A percentile compares a stretch with the other conserved stretches of the same genome.
These are phyloP conservation scores for Coemansia asiatica DNA, from an alignment of 192 early-diverging fungal species.

Conservation along the genomic window DNA sequence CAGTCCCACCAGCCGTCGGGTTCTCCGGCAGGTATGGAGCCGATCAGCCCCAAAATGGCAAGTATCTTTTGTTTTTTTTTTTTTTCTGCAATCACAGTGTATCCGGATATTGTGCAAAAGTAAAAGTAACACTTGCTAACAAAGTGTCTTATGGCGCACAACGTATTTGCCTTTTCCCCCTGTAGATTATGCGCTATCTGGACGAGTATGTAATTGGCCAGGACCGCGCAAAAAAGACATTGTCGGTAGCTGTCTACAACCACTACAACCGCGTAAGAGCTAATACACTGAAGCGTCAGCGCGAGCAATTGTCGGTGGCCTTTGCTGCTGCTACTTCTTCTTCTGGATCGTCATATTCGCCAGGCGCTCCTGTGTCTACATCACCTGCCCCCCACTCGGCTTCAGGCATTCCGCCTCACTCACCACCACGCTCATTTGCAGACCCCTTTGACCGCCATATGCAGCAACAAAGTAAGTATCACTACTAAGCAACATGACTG, in stretches of 20 bases:
- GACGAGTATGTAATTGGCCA: conserved; percentile 89
- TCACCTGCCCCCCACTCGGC: background rate
- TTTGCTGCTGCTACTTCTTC: conserved; percentile 30
- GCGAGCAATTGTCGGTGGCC: conserved; percentile 46
- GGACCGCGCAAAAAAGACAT: conserved; percentile 75
- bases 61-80: background rate
- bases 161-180: no score
- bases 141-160: background rate
- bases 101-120: background rate
- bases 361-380: conserved; percentile 1
- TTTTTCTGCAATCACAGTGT: no score
- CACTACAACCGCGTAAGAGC: conserved; percentile 77
- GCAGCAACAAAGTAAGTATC: conserved; percentile 11
- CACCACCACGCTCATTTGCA: conserved; percentile 26
- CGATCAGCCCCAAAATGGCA: conserved; percentile 51
- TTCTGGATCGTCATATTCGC: conserved; percentile 7
- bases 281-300: conserved; percentile 60
- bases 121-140: background rate
- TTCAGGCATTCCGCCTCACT: background rate
- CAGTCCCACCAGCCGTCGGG: conserved; percentile 13
- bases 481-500: no score
- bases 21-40: conserved; percentile 32
- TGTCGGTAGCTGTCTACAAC: conserved; percentile 84
- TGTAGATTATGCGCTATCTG: conserved; percentile 73
- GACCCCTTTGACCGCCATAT: conserved; percentile 23